A percentile compares a stretch with the other conserved stretches of the same genome.
Evolutionary conservation across 2,329 filamentous ascomycete species (phyloP).

Genomic region (Ceratocystis cacaofunesta): DNA sequence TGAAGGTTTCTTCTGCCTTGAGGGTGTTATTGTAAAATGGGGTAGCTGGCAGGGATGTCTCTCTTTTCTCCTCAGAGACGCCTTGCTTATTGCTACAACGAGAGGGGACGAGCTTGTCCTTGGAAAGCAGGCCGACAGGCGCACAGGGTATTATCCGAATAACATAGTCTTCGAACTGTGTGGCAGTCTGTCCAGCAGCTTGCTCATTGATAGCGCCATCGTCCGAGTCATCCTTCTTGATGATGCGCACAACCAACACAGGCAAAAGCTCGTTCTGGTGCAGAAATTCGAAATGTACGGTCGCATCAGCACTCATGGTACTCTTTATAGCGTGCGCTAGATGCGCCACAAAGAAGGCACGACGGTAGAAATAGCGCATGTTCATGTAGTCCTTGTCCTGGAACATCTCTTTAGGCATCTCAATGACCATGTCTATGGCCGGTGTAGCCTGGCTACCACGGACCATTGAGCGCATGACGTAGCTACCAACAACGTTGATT

Average conservation of each 20-base stretch:
- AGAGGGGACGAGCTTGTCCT: slow-evolving; percentile 52
- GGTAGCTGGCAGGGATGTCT: slow-evolving; percentile 35
- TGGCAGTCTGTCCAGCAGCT: slow-evolving; percentile 18
- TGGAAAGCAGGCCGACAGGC: slow-evolving; percentile 52
- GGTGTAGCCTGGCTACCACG: slow-evolving; percentile 41
- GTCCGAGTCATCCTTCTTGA: slow-evolving; percentile 17
- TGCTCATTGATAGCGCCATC: slow-evolving; percentile 16
- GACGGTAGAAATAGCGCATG: slow-evolving; percentile 85
- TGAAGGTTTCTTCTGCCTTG: slow-evolving; percentile 59
- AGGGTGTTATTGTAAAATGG: slow-evolving; percentile 83
- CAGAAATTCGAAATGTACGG: slow-evolving; percentile 44
- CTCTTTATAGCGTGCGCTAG: slow-evolving; percentile 56
- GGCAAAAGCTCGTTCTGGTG: slow-evolving; percentile 67
- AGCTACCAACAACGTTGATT: slow-evolving; percentile 81
- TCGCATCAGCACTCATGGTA: slow-evolving; percentile 36
- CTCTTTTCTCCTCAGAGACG: slow-evolving; percentile 30
- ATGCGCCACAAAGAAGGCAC: slow-evolving; percentile 79
- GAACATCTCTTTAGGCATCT: slow-evolving; percentile 67
- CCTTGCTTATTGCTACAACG: slow-evolving; percentile 49
- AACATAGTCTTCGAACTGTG: slow-evolving; percentile 30
- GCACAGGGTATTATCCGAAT: slow-evolving; percentile 68
- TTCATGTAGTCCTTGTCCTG: slow-evolving; percentile 92
- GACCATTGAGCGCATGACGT: slow-evolving; percentile 59
- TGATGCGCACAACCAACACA: slow-evolving; percentile 34
- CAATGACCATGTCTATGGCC: slow-evolving; percentile 68